Conservation (phyloP, 805 yeast species). For the Barnettozyma sp. region DNA sequence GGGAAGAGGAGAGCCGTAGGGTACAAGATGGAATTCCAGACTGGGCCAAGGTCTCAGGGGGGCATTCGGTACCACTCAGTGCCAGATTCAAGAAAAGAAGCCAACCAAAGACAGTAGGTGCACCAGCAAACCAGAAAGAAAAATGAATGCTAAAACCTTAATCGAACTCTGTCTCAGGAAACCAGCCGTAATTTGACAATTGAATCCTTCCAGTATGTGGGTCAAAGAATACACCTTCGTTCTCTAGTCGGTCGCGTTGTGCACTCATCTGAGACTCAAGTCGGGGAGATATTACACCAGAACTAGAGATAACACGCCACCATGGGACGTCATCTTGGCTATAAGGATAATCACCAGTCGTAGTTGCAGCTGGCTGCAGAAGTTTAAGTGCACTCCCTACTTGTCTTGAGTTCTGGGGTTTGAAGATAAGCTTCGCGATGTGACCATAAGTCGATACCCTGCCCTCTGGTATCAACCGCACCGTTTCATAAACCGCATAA, state of each 20-base stretch:
- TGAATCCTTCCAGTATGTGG: conserved; percentile 28
- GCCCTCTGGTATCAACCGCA: conserved; percentile 52
- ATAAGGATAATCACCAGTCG: conserved; percentile 18
- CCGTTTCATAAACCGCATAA: conserved; percentile 50
- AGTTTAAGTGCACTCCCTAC: conserved; percentile 68
- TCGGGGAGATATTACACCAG: conserved; percentile 55
- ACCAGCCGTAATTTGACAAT: conserved; percentile 57
- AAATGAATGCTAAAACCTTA: conserved; percentile 9
- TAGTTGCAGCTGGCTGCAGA: conserved; percentile 25
- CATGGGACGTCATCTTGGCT: conserved; percentile 47
- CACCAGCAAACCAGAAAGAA: not conserved
- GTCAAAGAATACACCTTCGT: conserved; percentile 42
- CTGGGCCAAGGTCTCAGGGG: not conserved
- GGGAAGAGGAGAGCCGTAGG: conserved; percentile 69
- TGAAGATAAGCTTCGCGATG: conserved; percentile 54
- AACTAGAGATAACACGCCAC: conserved; percentile 72
- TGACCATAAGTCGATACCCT: conserved; percentile 70
- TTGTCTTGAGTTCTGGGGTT: conserved; percentile 64
- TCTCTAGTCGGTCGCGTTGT: conserved; percentile 40
- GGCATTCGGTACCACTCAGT: not conserved
- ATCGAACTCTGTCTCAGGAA: conserved; percentile 38
- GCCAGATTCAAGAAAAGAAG: conserved; percentile 8
- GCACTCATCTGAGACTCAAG: conserved; percentile 34
- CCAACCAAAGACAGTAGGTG: too few species aligned
- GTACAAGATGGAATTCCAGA: conserved; percentile 41